Evolutionary conservation across 768 basidiomycete genomes (phyloP).

Genomic region (Steccherinum ochraceum): DNA sequence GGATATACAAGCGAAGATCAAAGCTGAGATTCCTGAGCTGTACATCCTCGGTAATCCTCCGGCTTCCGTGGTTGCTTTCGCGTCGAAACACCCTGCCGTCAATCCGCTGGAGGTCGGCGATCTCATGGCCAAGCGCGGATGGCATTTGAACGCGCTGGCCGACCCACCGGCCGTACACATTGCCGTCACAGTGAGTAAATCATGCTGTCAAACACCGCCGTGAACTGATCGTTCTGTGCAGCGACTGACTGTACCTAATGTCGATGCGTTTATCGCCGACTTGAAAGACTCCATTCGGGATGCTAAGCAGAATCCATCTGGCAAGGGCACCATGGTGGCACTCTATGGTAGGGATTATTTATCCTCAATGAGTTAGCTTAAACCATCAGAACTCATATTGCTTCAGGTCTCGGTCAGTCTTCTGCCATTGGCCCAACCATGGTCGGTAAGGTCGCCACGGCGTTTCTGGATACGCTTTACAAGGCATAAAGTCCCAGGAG

Average conservation of each 20-base stretch:
- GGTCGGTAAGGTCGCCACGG: constrained; percentile 70
- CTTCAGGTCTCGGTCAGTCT: constrained; percentile 71
- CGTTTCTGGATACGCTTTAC: constrained; percentile 79
- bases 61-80: constrained; percentile 89
- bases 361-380: not conserved
- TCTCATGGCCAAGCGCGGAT: constrained; percentile 76
- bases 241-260: constrained; percentile 72
- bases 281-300: constrained; percentile 72
- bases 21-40: constrained; percentile 68
- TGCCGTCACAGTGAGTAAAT: constrained; percentile 73
- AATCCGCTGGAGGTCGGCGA: constrained; percentile 90
- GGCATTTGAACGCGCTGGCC: constrained; percentile 85
- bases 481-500: constrained; percentile 60
- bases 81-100: constrained; percentile 48
- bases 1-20: constrained; percentile 61
- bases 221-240: constrained; percentile 23
- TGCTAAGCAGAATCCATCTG: constrained; percentile 56
- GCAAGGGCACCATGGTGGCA: constrained; percentile 85
- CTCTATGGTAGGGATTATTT: constrained; percentile 63
- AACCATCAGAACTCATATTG: not conserved
- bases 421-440: constrained; percentile 78
- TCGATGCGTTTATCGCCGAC: constrained; percentile 79
- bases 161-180: constrained; percentile 85
- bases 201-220: constrained; percentile 2
- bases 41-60: constrained; percentile 87